Evolutionary conservation across 805 yeast species (phyloP).

Genomic region (Kuraishia hungarica): DNA sequence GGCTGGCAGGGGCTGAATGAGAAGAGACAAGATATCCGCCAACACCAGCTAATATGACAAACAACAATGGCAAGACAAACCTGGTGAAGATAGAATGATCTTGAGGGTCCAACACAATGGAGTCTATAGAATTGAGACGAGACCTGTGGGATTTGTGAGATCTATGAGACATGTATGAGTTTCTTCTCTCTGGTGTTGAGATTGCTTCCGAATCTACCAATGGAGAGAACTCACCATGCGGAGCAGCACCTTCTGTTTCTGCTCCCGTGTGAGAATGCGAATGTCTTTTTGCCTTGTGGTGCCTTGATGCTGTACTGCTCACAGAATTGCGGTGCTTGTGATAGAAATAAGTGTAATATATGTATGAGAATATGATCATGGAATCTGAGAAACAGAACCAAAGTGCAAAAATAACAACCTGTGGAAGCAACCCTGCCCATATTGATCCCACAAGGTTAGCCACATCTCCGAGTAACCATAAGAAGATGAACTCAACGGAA

Average conservation of each 20-base stretch:
- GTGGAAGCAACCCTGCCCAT: constrained; percentile 64
- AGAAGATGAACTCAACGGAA: constrained; percentile 53
- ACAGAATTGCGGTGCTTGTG: constrained; percentile 22
- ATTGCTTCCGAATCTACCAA: constrained; percentile 14
- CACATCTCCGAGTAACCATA: constrained; percentile 70
- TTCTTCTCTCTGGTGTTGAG: constrained; percentile 6
- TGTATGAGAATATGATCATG: constrained; percentile 44
- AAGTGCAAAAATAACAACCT: constrained; percentile 58
- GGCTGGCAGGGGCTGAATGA: constrained; percentile 13
- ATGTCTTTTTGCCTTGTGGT: constrained; percentile 5
- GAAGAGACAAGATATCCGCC: constrained; percentile 50
- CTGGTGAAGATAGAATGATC: constrained; percentile 36
- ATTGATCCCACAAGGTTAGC: constrained; percentile 59
- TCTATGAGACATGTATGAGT: constrained; percentile 6
- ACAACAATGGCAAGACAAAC: constrained; percentile 48
- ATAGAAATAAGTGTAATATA: constrained; percentile 47
- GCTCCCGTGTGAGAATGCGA: constrained; percentile 10
- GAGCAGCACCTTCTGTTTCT: constrained; percentile 5
- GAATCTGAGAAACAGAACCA: constrained; percentile 75
- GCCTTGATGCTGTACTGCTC: constrained; percentile 8
- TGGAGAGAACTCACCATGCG: constrained; percentile 22
- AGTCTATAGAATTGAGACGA: constrained; percentile 35
- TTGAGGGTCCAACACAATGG: constrained; percentile 39
- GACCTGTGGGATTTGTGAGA: constrained; percentile 11
- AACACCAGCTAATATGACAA: constrained; percentile 56